Evolutionary conservation across 345 rosid genomes (phyloP), one percentile per base, ranked within the genome.

Genomic region (Eucalyptus leucophloia): DNA sequence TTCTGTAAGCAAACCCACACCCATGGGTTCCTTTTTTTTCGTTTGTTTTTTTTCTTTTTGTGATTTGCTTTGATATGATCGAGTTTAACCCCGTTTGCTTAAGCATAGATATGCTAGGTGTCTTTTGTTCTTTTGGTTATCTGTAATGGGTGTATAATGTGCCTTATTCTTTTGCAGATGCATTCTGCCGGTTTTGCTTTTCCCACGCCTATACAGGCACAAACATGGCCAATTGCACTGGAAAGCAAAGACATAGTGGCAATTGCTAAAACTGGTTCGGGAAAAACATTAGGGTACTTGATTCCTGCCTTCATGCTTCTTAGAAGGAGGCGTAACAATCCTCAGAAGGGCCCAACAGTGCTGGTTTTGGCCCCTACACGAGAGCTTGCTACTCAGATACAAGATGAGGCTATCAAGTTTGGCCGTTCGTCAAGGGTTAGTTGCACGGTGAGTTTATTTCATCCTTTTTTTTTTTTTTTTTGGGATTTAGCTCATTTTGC

Each of bases 171-270:
- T 47, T 92, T 92, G 77, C 97, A 98, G 99, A 94, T 98, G 58
- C 95, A 94, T 91, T 90, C 96, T 91, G 99, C 99, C 89, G 99
- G 99, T 53, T 98, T 98, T 89, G 87, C 94, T 47, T 93, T 95
- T 40, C 99, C 99, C 53, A 98, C 99, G 58, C 99, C 99, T 17
- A 98, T 98, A 89, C 99, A 98, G 93, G 99, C 99, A 87, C 99
- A 98, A 93, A 96, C 99, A 69, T 98, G 99, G 99, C 98, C 99
- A 72, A 96, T 98, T 93, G 98, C 99, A 40, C 90, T 98, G 62
- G 97, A 94, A 90, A 94, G 95, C 91, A 95, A 96, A 91, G 99
- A 98, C 90, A 95, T 96, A 88, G 99, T 98, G 69, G 99, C 99
- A 86, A 95, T 97, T 95, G 99, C 99, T 51, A 98, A 97, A 94